Conservation (phyloP, 2,329 filamentous ascomycete species). For the Fusarium oligoseptatum region DNA sequence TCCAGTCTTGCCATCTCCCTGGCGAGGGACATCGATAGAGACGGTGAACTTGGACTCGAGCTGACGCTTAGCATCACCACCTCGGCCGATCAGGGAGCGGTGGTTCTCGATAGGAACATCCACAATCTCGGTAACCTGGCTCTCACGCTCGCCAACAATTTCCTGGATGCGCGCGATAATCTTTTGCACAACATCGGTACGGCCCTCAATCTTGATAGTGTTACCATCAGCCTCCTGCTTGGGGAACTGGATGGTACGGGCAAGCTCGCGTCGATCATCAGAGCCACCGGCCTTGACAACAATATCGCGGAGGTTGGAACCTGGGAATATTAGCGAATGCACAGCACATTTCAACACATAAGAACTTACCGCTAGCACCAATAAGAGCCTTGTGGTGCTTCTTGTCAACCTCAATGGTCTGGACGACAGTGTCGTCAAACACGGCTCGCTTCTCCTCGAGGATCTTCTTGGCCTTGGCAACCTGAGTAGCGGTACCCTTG, state of each 20-base stretch:
- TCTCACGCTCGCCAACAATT: slow-evolving; percentile 86
- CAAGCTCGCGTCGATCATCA: slow-evolving; percentile 84
- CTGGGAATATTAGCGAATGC: slow-evolving; percentile 61
- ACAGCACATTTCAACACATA: neutral
- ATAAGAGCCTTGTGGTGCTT: slow-evolving; percentile 94
- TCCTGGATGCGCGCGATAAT: slow-evolving; percentile 85
- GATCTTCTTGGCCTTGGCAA: slow-evolving; percentile 91
- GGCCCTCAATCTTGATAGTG: slow-evolving; percentile 89
- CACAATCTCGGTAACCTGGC: slow-evolving; percentile 80
- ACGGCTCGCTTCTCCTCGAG: slow-evolving; percentile 87
- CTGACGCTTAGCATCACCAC: slow-evolving; percentile 86
- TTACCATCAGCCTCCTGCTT: slow-evolving; percentile 87
- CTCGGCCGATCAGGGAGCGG: slow-evolving; percentile 88
- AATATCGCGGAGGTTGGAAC: slow-evolving; percentile 87
- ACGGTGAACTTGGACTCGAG: slow-evolving; percentile 90
- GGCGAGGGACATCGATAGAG: slow-evolving; percentile 89
- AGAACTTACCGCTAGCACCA: slow-evolving; percentile 82
- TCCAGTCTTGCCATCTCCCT: slow-evolving; percentile 85
- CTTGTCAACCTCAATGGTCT: slow-evolving; percentile 90
- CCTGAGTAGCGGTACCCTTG: slow-evolving; percentile 92
- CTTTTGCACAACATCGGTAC: slow-evolving; percentile 86
- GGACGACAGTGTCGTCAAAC: slow-evolving; percentile 90
- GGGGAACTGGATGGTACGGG: slow-evolving; percentile 94
- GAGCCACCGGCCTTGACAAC: slow-evolving; percentile 91
- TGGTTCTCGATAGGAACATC: slow-evolving; percentile 94